Percentiles rank a stretch among this genome's conserved stretches.
These are phyloP conservation scores for Colletotrichum euphorbiae DNA, from an alignment of 2,329 filamentous ascomycete genomes.

Conservation along the genomic window DNA sequence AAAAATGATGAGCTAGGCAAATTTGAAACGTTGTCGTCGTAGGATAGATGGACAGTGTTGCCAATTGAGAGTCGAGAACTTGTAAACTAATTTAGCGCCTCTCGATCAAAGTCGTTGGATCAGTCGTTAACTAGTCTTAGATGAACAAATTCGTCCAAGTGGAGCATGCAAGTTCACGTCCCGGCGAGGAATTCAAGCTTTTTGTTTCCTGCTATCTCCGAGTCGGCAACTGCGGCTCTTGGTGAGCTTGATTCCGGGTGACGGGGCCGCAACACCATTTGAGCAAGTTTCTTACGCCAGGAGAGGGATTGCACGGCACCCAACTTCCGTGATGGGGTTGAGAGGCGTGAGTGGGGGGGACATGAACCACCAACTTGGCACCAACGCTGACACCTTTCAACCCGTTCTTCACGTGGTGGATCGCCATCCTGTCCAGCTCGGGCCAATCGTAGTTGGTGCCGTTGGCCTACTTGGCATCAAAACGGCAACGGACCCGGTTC, in stretches of 20 bases:
- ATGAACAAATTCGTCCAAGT: no score
- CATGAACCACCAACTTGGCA: neutral
- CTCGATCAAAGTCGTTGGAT: no score
- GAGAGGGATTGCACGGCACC: constrained; percentile 16
- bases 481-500: neutral
- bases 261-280: constrained; percentile 1
- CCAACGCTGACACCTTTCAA: neutral
- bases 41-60: no score
- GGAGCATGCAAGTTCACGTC: neutral
- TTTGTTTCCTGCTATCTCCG: neutral
- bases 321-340: constrained; percentile 1
- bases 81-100: no score
- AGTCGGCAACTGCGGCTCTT: constrained; percentile 5
- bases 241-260: constrained; percentile 6
- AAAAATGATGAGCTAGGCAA: no score
- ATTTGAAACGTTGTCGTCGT: no score
- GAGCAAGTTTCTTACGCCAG: constrained; percentile 26
- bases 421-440: neutral
- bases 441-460: neutral
- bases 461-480: neutral
- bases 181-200: neutral
- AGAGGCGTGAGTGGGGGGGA: constrained; percentile 16
- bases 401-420: constrained; percentile 8
- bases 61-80: no score
- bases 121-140: no score